Evolutionary conservation across 257 asterid species (phyloP).

Genomic region (Plantago elongata): DNA sequence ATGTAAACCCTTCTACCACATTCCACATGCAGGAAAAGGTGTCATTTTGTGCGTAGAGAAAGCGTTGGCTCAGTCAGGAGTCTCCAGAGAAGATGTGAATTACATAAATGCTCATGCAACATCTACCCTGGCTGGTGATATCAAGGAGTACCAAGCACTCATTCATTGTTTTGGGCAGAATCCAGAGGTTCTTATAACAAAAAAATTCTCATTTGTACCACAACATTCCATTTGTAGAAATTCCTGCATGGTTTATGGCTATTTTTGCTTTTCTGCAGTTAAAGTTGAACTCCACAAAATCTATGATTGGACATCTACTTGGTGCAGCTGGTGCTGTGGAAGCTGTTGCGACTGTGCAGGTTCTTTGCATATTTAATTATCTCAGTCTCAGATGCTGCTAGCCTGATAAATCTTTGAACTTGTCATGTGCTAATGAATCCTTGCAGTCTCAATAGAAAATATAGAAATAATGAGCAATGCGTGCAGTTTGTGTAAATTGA

Average conservation of each 20-base stretch:
- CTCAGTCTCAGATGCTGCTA: neutral
- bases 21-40: conserved; percentile 64
- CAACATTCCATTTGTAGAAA: conserved; percentile 10
- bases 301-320: conserved; percentile 94
- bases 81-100: conserved; percentile 80
- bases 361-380: conserved; percentile 15
- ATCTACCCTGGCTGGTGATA: conserved; percentile 93
- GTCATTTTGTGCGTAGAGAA: conserved; percentile 84
- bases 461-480: neutral
- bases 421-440: neutral
- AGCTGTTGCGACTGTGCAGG: conserved; percentile 97
- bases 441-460: neutral
- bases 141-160: conserved; percentile 88
- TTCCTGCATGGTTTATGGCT: conserved; percentile 10
- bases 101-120: conserved; percentile 98
- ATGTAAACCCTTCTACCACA: conserved; percentile 18
- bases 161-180: conserved; percentile 80
- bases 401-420: neutral
- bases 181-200: conserved; percentile 54
- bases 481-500: neutral
- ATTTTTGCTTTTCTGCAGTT: conserved; percentile 43
- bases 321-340: conserved; percentile 99
- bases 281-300: conserved; percentile 91
- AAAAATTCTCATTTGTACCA: conserved; percentile 5
- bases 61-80: conserved; percentile 95